Conservation (phyloP, 2,329 filamentous ascomycete species). For the Paracamarosporium sp. region DNA sequence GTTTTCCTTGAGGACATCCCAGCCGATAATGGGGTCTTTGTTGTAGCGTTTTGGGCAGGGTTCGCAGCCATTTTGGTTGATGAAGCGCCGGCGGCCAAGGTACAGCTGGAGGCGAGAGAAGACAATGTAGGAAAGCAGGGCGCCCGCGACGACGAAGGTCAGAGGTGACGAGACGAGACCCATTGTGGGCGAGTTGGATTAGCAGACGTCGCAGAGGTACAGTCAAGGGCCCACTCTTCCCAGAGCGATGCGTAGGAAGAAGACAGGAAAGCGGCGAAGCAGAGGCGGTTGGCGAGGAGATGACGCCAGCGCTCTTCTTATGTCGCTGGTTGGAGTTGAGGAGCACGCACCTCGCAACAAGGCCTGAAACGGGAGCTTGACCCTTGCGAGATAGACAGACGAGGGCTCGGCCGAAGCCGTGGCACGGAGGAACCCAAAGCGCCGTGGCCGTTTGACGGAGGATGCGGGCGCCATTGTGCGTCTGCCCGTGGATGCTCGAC, state of each 20-base stretch:
- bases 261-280: background rate
- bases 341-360: slow-evolving; percentile 4
- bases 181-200: slow-evolving; percentile 17
- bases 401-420: background rate
- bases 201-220: background rate
- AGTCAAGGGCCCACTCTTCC: too few species aligned
- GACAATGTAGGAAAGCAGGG: slow-evolving; percentile 44
- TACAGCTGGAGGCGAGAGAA: slow-evolving; percentile 44
- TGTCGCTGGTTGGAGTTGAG: background rate
- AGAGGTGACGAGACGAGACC: slow-evolving; percentile 29
- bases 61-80: slow-evolving; percentile 56
- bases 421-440: background rate
- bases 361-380: background rate
- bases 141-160: slow-evolving; percentile 33
- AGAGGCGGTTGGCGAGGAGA: background rate
- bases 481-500: too few species aligned
- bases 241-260: too few species aligned
- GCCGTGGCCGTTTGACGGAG: background rate
- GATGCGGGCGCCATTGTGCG: too few species aligned
- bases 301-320: background rate
- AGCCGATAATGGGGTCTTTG: slow-evolving; percentile 62
- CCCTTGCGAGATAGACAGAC: background rate
- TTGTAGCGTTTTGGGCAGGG: slow-evolving; percentile 55
- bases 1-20: slow-evolving; percentile 55
- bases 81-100: slow-evolving; percentile 45